These are phyloP conservation scores for Calendula officinalis DNA, from an alignment of 129 eudicot species.

Conservation along the genomic window DNA sequence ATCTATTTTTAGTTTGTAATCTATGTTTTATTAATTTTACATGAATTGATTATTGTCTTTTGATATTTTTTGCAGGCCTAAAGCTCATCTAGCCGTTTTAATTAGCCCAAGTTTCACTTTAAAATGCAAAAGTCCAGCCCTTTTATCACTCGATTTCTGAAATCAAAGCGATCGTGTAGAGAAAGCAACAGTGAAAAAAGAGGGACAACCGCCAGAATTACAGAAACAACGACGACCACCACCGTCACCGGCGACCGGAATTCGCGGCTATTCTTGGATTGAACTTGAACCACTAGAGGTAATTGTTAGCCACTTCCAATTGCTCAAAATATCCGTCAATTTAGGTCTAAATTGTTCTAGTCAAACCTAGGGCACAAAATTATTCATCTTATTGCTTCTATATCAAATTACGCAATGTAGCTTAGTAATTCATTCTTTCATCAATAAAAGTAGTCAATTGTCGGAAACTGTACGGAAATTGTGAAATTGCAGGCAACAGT, in stretches of 20 bases:
- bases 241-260: slow-evolving; percentile 24
- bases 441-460: not conserved
- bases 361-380: slow-evolving; percentile 37
- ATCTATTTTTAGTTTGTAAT: no score
- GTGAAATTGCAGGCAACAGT: slow-evolving; percentile 23
- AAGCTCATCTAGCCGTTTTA: not conserved
- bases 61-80: not conserved
- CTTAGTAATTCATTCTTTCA: not conserved
- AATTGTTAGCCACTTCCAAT: not conserved
- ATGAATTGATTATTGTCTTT: not conserved
- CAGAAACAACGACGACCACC: slow-evolving; percentile 21
- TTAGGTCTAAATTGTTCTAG: slow-evolving; percentile 16
- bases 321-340: not conserved
- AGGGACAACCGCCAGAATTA: not conserved
- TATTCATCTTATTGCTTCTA: not conserved
- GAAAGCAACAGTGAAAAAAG: slow-evolving; percentile 12
- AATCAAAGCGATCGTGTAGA: slow-evolving; percentile 15
- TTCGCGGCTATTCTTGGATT: slow-evolving; percentile 1
- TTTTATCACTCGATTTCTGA: slow-evolving; percentile 13
- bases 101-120: slow-evolving; percentile 7
- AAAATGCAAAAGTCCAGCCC: not conserved
- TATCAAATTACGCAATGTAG: slow-evolving; percentile 25
- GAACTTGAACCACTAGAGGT: slow-evolving; percentile 12
- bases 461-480: slow-evolving; percentile 15
- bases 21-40: no score